Base-by-base conservation (phyloP, 2,329 filamentous ascomycete genomes). In the Cladosporium sp. region DNA sequence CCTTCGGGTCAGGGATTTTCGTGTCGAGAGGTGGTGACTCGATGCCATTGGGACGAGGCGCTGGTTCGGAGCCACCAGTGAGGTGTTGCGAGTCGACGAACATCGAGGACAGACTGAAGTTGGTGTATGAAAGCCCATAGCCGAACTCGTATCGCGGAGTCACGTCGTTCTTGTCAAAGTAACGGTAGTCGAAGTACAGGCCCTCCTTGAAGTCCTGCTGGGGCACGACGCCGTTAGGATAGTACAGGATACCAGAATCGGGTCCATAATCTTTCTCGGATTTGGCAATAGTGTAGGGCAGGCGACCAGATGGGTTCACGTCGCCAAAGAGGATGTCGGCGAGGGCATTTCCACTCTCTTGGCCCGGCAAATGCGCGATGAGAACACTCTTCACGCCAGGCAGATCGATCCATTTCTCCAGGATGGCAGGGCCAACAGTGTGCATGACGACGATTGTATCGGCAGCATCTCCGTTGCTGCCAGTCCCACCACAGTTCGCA, bases 241-340 rank as follows among this genome's bases (percentile, higher is more conserved):
- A 80, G 73, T 89, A 91, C 69, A 93, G 81, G 46, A 95, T 82
- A 72, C 89, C 84, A 21, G 84, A 90, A 18, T 85, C 87, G 0
- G 87, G 85, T 0, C 93, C 93, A 71, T 95, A 95, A 75, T 97
- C 92, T 18, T 86, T 82, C 2, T 91, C 82, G 0, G 82, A 83
- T 74, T 89, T 91, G 8, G 91, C 92, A 60, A 97, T 90, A 0
- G 92, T 96, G 78, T 96, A 97, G 0, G 93, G 93, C 1, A 97
- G 81, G 65, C 90, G 89, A n/a, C 93, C 93, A 60, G 87, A 92
- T 0, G 89, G 89, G 71, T 92, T 94, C 18, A 88, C 83, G 28
- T 89, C 85, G 7, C 93, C 93, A 66, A 94, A 91, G 1, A 97
- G 80, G 1, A 97, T 84, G 70, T 96, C 91, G 1, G 87, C 86